Conservation (phyloP, 1,284 basidiomycete species). For the Hemileia vastatrix region DNA sequence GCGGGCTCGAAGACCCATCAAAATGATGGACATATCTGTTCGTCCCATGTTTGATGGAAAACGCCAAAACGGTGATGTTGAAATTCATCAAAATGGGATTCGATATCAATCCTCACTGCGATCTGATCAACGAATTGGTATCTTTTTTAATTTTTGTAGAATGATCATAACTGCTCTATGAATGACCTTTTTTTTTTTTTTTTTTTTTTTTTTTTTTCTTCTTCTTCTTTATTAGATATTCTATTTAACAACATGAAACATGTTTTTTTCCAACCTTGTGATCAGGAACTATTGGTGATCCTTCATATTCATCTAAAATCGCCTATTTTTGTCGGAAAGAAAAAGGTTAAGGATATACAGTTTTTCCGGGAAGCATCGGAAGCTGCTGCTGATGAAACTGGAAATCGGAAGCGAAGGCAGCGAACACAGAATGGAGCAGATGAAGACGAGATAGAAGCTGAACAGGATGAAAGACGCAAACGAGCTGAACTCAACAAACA, state of each 20-base stretch:
- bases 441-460: constrained; percentile 98
- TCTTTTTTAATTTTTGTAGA: no score
- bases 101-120: constrained; percentile 73
- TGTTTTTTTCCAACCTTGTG: constrained; percentile 97
- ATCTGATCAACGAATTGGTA: constrained; percentile 65
- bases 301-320: constrained; percentile 88
- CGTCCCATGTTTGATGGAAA: constrained; percentile 88
- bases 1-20: constrained; percentile 50
- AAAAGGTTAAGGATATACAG: constrained; percentile 96
- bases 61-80: constrained; percentile 74
- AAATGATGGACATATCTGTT: constrained; percentile 80
- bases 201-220: background rate
- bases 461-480: constrained; percentile 88
- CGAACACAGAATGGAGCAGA: constrained; percentile 75
- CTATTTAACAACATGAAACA: constrained; percentile 98
- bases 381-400: constrained; percentile 96
- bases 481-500: constrained; percentile 85
- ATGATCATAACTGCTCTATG: background rate
- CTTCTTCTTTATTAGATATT: constrained; percentile 52
- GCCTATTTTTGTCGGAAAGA: constrained; percentile 98
- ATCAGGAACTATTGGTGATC: constrained; percentile 88
- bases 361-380: constrained; percentile 98
- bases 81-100: constrained; percentile 95
- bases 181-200: background rate
- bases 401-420: constrained; percentile 95